These are phyloP conservation scores for Cucurbita ficifolia DNA, from an alignment of 306 rosid species.

Conservation along the genomic window DNA sequence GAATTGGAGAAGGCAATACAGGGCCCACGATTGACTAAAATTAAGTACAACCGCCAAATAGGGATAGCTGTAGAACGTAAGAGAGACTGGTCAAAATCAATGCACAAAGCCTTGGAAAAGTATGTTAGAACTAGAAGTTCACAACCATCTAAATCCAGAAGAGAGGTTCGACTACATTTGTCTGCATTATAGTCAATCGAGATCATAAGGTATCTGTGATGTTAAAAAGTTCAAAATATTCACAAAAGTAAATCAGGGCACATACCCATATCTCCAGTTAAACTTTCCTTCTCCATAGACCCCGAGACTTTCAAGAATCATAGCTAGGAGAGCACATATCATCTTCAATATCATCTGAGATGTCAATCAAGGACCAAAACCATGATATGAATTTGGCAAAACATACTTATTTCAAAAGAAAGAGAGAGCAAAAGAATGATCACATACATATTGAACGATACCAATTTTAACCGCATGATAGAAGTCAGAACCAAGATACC, in stretches of 20 bases:
- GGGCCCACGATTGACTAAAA: slow-evolving; percentile 98
- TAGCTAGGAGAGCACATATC: slow-evolving; percentile 91
- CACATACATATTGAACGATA: slow-evolving; percentile 94
- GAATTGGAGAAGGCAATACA: slow-evolving; percentile 93
- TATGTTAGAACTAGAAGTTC: neutral
- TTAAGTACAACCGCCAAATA: slow-evolving; percentile 87
- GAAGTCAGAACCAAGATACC: slow-evolving; percentile 87
- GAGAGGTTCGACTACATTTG: neutral
- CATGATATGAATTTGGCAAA: neutral
- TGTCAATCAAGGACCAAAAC: slow-evolving; percentile 12
- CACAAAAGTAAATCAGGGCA: neutral
- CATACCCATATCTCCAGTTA: slow-evolving; percentile 93
- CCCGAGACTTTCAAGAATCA: slow-evolving; percentile 80
- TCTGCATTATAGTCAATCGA: neutral
- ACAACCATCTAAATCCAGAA: neutral
- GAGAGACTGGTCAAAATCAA: slow-evolving; percentile 13
- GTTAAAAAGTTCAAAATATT: neutral
- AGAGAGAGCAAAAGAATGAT: slow-evolving; percentile 12
- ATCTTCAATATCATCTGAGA: slow-evolving; percentile 86
- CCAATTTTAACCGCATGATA: slow-evolving; percentile 95
- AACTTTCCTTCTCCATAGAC: slow-evolving; percentile 96
- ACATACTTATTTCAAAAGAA: neutral
- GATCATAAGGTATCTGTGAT: neutral
- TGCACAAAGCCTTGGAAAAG: neutral
- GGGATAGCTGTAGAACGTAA: slow-evolving; percentile 63